Base-by-base conservation (phyloP, 164 flowering plant genomes). In the Magnolia kwangsiensis region DNA sequence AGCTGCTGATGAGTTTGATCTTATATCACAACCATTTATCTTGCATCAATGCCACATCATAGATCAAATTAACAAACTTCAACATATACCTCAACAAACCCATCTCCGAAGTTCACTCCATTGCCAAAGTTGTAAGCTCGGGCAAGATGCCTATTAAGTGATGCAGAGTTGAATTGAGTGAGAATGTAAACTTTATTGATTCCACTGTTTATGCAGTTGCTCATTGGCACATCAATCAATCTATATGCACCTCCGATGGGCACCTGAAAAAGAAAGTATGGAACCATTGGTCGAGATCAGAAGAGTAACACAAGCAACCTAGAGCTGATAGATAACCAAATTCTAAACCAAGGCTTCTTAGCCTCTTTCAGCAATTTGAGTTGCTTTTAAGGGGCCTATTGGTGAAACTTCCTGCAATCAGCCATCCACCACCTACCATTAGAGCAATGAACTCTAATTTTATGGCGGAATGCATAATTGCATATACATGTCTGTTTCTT, bases 131-230 rank as follows among this genome's bases (percentile, higher is more conserved):
- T 89, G 84, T 95, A 95, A 71, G 99, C 88, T 0, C 95, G 88
- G 0, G 95, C 77, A 45, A 95, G 84, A 79, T 95, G 99, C 71
- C 99, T 82, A 81, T 95, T 95, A 67, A 95, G 96, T 3, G 98
- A 95, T 23, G 96, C 95, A 8, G 99, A 93, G 84, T 95, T 95
- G 88, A 83, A 95, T 83, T 95, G 99, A 4, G 99, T 95, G 75
- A 95, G 94, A 77, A 95, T 93, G 83, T 91, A 95, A 1, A 95
- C 88, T 80, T 95, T 95, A 85, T 88, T 93, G 84, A 95, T 87
- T 19, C 98, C 96, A 84, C 98, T 93, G 88, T 92, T 95, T 76
- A 95, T 95, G 88, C 99, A 95, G 88, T 91, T 95, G 86, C 99
- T 95, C 99, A 95, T 95, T 7, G 99, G 99, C 76, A 95, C 97